phyloP scores from a whole-genome alignment of 2,329 filamentous ascomycete genomes.

The Penicillium corylophilum region DNA sequence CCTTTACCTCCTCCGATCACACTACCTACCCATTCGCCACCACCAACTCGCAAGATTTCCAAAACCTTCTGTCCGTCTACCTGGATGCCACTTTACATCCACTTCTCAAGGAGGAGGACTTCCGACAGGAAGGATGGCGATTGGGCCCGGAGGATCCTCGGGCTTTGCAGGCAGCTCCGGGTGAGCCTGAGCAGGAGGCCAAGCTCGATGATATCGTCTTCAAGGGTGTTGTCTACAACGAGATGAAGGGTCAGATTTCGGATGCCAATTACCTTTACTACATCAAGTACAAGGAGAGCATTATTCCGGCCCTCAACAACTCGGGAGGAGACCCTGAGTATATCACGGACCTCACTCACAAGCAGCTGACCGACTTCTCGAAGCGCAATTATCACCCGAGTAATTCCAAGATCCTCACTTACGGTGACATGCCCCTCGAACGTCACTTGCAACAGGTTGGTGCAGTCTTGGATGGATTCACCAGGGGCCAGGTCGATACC shows the following conservation, averaged over 20 bases:
- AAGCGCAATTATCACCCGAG: slow-evolving; percentile 94
- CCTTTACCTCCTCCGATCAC: slow-evolving; percentile 93
- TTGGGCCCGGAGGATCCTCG: slow-evolving; percentile 87
- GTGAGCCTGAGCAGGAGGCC: slow-evolving; percentile 57
- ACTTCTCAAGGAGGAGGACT: slow-evolving; percentile 84
- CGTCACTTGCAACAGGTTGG: slow-evolving; percentile 80
- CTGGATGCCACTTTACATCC: slow-evolving; percentile 91
- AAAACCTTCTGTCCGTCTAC: slow-evolving; percentile 94
- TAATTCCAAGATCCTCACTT: slow-evolving; percentile 94
- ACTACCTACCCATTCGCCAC: slow-evolving; percentile 98
- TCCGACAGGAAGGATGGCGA: slow-evolving; percentile 94
- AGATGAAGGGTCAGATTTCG: slow-evolving; percentile 99
- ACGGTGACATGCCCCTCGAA: slow-evolving; percentile 83
- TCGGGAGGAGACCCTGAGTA: slow-evolving; percentile 94
- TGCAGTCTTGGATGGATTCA: slow-evolving; percentile 70
- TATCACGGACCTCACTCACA: slow-evolving; percentile 92
- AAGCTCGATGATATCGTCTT: slow-evolving; percentile 69
- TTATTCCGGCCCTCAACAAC: slow-evolving; percentile 93
- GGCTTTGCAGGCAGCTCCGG: slow-evolving; percentile 49
- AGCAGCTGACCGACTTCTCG: slow-evolving; percentile 85
- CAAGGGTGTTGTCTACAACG: slow-evolving; percentile 98
- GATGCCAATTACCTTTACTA: slow-evolving; percentile 96
- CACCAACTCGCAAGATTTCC: slow-evolving; percentile 91
- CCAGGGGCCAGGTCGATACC: slow-evolving; percentile 66
- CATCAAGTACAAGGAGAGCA: slow-evolving; percentile 89